Base-by-base conservation (phyloP, 2,329 filamentous ascomycete genomes). In the Trichoderma gracile region DNA sequence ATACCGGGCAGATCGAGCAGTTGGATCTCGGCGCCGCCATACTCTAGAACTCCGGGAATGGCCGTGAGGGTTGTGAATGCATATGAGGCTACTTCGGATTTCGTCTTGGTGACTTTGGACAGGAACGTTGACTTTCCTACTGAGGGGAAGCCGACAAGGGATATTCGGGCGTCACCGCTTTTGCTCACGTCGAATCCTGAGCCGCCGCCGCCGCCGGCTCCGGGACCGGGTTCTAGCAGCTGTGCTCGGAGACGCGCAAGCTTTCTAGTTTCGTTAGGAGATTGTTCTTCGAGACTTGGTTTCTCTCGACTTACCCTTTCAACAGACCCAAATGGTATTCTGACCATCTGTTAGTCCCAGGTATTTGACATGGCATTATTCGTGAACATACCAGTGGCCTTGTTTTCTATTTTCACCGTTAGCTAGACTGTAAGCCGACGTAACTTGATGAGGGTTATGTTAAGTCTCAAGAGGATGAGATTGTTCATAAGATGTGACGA, bases 61-160 rank as follows among this genome's bases (percentile, higher is more conserved):
- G 95, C 96, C 10, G 95, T 99, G 50, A 99, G 83, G 1, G 95
- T 99, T 12, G 95, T 99, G 86, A 99, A 99, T 64, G 94, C 89
- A 75, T 99, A 99, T 0, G 95, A 91, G 0, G 95, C 95, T 30
- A 97, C 93, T 76, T 97, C 94, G 57, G 93, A 97, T 74, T 92
- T 93, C 45, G 96, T 99, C 80, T 97, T 98, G 56, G 95, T 99
- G 76, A 99, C 96, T 75, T 98, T 97, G 55, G 93, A 97, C n/a
- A 99, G 78, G 75, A 99, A 98, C 0, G 95, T 99, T 2, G 95
- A 99, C 81, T 99, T 99, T 76, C 95, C 95, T 58, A 99, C 95
- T 0, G 96, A 99, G 0, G 96, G 95, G 72, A 99, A 99, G n/a
- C 95, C 95, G 61, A 99, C 96, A 2, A 99, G 86, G 1, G 96